Base-by-base conservation (phyloP, 768 basidiomycete species). In the Auricularia cornea region DNA sequence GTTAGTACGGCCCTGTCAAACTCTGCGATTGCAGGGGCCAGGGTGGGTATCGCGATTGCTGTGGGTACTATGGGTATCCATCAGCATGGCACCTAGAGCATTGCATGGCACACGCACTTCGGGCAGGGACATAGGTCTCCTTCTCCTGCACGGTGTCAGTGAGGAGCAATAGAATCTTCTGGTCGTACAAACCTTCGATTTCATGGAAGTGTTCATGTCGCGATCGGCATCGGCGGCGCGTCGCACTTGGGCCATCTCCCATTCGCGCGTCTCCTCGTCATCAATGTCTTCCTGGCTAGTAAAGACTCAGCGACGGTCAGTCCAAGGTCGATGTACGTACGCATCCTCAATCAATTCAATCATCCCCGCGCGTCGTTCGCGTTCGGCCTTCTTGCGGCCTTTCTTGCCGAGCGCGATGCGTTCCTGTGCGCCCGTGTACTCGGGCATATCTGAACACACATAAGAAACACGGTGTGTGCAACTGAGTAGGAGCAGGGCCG, bases 371-470 rank as follows among this genome's bases (percentile, higher is more conserved):
- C 85, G 80, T 26, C 83, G 81, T 70, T 87, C 87, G 48, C 73
- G 76, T 1, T 85, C 86, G 68, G 91, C 92, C 5, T 77, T 69
- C 69, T 91, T 93, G 59, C 84, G 79, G 0, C 87, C 87, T 69
- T 91, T 92, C 71, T 92, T 94, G 0, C 91, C 90, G 2, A 94
- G 74, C 0, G 92, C 89, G 60, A 94, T 90, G 35, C 92, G 80
- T 66, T 93, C 92, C 73, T 91, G 86, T 0, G 92, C 92, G 68
- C 86, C 90, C 1, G 92, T 94, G 68, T 86, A 94, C 70, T 93
- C 91, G 4, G 92, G 88, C 70, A 82, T 92, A 68, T 94, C 92
- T 94, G 66, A 52, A 44, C 16, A 38, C 35, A 38, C n/a, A 38
- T 14, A 18, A 51, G 51, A 60, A 54, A n/a, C 28, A 30, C 3